These are phyloP conservation scores for Boletus rex-veris DNA, from an alignment of 768 basidiomycete genomes.

Conservation along the genomic window DNA sequence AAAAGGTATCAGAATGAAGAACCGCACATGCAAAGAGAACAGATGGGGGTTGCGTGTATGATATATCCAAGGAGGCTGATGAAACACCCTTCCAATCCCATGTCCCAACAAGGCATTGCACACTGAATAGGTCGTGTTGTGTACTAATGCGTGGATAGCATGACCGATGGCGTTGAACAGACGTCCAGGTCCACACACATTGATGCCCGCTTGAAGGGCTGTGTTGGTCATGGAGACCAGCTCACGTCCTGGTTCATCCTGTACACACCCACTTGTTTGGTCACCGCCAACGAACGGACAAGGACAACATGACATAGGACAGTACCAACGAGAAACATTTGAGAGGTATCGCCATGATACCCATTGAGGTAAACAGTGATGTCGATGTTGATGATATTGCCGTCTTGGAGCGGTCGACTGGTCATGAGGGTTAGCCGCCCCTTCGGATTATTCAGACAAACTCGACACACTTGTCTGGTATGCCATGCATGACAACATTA, in stretches of 20 bases:
- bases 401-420: constrained; percentile 76
- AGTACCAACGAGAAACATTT: constrained; percentile 76
- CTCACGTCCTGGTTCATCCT: constrained; percentile 71
- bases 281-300: background rate
- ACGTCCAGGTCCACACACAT: constrained; percentile 66
- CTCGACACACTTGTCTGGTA: constrained; percentile 78
- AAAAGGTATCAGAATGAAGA: background rate
- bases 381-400: constrained; percentile 88
- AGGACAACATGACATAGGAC: constrained; percentile 51
- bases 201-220: constrained; percentile 70
- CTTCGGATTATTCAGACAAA: background rate
- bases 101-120: constrained; percentile 83
- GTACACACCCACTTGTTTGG: background rate
- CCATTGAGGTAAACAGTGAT: constrained; percentile 80
- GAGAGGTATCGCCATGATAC: constrained; percentile 87
- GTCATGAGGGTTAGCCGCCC: background rate
- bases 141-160: constrained; percentile 57
- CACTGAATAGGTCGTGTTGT: constrained; percentile 46
- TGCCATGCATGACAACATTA: constrained; percentile 83
- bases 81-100: constrained; percentile 81
- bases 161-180: constrained; percentile 69
- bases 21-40: background rate
- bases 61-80: constrained; percentile 77
- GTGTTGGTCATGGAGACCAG: constrained; percentile 59
- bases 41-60: constrained; percentile 55